Conservation (phyloP, 2,329 filamentous ascomycete species). For the Coniochaeta ligniaria region DNA sequence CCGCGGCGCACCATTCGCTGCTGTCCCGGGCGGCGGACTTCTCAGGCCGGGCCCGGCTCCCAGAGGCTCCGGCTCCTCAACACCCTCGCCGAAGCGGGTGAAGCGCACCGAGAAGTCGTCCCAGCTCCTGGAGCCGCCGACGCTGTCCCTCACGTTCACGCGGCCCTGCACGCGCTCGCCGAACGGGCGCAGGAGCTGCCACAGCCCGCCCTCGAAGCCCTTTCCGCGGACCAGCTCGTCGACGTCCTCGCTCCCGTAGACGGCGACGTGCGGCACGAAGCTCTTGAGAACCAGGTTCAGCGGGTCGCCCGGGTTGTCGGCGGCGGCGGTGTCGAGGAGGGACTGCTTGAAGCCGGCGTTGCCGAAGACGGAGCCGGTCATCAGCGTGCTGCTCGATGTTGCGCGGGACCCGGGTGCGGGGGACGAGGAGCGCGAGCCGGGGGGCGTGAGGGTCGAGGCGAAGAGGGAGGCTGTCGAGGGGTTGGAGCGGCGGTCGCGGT, state of each 20-base stretch:
- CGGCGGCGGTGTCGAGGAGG: slow-evolving; percentile 32
- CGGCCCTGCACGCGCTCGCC: slow-evolving; percentile 84
- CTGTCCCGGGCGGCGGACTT: slow-evolving; percentile 12
- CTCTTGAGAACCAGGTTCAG: slow-evolving; percentile 68
- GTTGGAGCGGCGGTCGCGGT: slow-evolving; percentile 47
- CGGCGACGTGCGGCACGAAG: slow-evolving; percentile 82
- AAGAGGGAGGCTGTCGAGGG: slow-evolving; percentile 55
- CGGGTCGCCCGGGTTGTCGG: slow-evolving; percentile 44
- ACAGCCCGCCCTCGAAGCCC: slow-evolving; percentile 74
- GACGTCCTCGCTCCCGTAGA: slow-evolving; percentile 82
- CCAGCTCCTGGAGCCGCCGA: slow-evolving; percentile 72
- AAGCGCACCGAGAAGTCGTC: slow-evolving; percentile 92
- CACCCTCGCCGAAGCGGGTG: slow-evolving; percentile 56
- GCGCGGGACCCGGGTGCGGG: slow-evolving; percentile 57
- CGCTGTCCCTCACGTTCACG: slow-evolving; percentile 83
- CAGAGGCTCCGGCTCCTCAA: slow-evolving; percentile 41
- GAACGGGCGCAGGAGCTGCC: slow-evolving; percentile 83
- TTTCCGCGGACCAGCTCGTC: slow-evolving; percentile 75
- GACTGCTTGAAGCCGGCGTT: slow-evolving; percentile 32
- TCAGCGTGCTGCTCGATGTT: slow-evolving; percentile 44
- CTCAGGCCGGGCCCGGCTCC: slow-evolving; percentile 16
- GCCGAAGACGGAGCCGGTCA: slow-evolving; percentile 53
- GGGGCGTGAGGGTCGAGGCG: slow-evolving; percentile 60
- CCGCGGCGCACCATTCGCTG: slow-evolving; percentile 5
- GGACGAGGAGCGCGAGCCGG: slow-evolving; percentile 61